phyloP scores from a whole-genome alignment of 2,329 filamentous ascomycete species.

The Drechslera avenae region DNA sequence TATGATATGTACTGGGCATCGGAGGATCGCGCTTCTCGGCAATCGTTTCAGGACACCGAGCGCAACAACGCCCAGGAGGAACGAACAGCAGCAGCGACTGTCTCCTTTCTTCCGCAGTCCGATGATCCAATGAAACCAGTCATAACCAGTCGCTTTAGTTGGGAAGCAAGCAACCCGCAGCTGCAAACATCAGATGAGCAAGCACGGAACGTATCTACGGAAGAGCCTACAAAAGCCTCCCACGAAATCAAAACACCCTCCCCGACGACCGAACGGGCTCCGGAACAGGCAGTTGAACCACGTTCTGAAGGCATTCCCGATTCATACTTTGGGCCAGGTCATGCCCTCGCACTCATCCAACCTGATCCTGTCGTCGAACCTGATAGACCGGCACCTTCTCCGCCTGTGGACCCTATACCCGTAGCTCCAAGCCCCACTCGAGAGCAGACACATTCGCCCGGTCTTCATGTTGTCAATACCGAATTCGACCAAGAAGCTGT shows the following conservation, averaged over 20 bases:
- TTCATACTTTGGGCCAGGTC: constrained; percentile 37
- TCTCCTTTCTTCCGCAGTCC: constrained; percentile 15
- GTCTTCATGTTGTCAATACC: constrained; percentile 54
- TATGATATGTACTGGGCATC: constrained; percentile 71
- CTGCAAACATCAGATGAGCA: constrained; percentile 16
- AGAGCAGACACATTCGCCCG: constrained; percentile 33
- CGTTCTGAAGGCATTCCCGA: constrained; percentile 27
- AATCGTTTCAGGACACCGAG: constrained; percentile 32
- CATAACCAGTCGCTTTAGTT: constrained; percentile 39
- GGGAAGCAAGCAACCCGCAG: constrained; percentile 33
- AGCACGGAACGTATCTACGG: constrained; percentile 8
- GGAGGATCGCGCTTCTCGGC: constrained; percentile 50
- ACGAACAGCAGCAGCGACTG: constrained; percentile 10
- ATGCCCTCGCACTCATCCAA: constrained; percentile 29
- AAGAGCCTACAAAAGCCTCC: constrained; percentile 16
- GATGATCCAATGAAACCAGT: constrained; percentile 23
- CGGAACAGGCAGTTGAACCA: constrained; percentile 24
- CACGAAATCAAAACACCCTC: constrained; percentile 14
- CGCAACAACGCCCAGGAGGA: constrained; percentile 22
- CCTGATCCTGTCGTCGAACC: constrained; percentile 27
- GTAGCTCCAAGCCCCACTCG: constrained; percentile 24
- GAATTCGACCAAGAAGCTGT: constrained; percentile 45
- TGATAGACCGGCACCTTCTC: constrained; percentile 21
- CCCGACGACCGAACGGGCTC: constrained; percentile 20
- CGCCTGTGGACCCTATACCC: constrained; percentile 22